A percentile compares a stretch with the other conserved stretches of the same genome.
Evolutionary conservation across 257 asterid genomes (phyloP).

Genomic region (Solanum appendiculatum): DNA sequence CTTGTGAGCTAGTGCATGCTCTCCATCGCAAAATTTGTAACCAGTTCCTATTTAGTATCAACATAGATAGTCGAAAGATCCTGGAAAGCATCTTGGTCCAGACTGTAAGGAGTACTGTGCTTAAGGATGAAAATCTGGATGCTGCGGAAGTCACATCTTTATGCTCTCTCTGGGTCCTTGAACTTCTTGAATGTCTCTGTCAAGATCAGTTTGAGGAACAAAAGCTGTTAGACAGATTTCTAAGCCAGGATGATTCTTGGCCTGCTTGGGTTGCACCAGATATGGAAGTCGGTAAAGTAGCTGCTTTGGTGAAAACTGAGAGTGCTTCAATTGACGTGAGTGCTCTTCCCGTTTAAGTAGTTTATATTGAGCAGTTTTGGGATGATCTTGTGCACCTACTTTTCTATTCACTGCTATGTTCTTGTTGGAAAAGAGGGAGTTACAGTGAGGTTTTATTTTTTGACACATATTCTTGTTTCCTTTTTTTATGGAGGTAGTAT

Average conservation of each 20-base stretch:
- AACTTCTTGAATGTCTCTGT: slow-evolving; percentile 50
- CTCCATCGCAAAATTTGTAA: slow-evolving; percentile 32
- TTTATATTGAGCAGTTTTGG: background rate
- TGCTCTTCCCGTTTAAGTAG: slow-evolving; percentile 1
- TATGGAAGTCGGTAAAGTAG: slow-evolving; percentile 17
- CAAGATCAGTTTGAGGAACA: slow-evolving; percentile 70
- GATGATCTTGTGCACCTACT: background rate
- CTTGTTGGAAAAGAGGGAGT: background rate
- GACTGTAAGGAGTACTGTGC: slow-evolving; percentile 35
- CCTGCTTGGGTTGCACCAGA: slow-evolving; percentile 63
- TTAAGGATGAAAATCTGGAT: slow-evolving; percentile 36
- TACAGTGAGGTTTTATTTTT: background rate
- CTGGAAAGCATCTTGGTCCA: slow-evolving; percentile 51
- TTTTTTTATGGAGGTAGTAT: background rate
- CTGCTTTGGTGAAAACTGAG: slow-evolving; percentile 31
- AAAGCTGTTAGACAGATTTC: slow-evolving; percentile 56
- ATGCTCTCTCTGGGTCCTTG: slow-evolving; percentile 67
- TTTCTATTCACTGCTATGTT: background rate
- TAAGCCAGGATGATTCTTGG: slow-evolving; percentile 57
- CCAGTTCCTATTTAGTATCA: slow-evolving; percentile 34
- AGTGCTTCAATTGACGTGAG: slow-evolving; percentile 48
- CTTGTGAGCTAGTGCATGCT: slow-evolving; percentile 51
- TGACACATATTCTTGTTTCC: background rate
- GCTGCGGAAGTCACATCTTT: slow-evolving; percentile 43
- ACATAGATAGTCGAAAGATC: slow-evolving; percentile 21